Evolutionary conservation across 768 basidiomycete species (phyloP).

Genomic region (Rhodotorula sphaerocarpa): DNA sequence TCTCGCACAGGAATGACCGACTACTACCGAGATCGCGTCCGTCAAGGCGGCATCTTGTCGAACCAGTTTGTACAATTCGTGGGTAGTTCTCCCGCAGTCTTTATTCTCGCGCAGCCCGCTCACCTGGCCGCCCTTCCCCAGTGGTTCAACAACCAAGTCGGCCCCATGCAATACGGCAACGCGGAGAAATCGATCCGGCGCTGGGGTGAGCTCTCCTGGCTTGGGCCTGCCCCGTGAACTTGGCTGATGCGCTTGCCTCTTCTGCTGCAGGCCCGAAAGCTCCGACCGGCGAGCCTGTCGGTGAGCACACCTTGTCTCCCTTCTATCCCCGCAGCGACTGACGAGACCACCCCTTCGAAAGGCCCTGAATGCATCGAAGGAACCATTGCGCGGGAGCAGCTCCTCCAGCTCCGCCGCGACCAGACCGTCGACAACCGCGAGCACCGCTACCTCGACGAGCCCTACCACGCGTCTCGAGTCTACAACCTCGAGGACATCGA

Average conservation of each 20-base stretch:
- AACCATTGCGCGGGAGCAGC: slow-evolving; percentile 25
- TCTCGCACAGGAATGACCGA: slow-evolving; percentile 20
- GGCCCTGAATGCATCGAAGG: slow-evolving; percentile 30
- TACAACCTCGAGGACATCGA: slow-evolving; percentile 39
- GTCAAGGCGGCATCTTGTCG: slow-evolving; percentile 36
- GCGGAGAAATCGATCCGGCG: slow-evolving; percentile 14
- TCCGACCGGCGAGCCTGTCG: neutral
- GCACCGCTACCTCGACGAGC: slow-evolving; percentile 37
- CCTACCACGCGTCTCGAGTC: slow-evolving; percentile 29
- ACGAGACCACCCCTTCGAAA: neutral
- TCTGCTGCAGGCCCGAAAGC: neutral
- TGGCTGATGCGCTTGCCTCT: neutral
- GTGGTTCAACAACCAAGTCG: slow-evolving; percentile 37
- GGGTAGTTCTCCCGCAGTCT: neutral
- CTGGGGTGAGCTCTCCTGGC: slow-evolving; percentile 9
- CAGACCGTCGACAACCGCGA: slow-evolving; percentile 35
- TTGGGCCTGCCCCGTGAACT: too few species aligned
- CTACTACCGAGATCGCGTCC: slow-evolving; percentile 36
- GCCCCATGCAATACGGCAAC: slow-evolving; percentile 32
- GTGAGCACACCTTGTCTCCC: neutral
- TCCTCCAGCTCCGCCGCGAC: slow-evolving; percentile 29
- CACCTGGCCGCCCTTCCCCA: neutral
- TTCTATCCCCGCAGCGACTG: neutral
- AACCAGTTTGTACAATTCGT: slow-evolving; percentile 30
- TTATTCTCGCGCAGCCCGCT: too few species aligned